phyloP scores from a whole-genome alignment of 2,329 filamentous ascomycete species.

The Stagonosporopsis chrysanthemi region DNA sequence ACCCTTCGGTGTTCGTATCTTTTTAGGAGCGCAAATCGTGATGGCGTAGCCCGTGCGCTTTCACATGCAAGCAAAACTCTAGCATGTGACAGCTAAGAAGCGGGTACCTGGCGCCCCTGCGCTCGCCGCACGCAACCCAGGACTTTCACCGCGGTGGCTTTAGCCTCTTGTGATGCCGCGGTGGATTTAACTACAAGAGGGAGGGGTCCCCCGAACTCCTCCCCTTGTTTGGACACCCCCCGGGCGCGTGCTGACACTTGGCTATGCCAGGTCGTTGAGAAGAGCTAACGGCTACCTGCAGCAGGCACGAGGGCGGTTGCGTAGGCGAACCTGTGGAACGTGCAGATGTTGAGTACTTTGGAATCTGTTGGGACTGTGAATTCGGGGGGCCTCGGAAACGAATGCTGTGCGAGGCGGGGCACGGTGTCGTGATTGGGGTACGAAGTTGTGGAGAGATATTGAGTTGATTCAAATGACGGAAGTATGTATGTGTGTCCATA shows the following conservation, averaged over 20 bases:
- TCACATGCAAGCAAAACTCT: conserved; percentile 19
- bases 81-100: conserved; percentile 17
- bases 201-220: conserved; percentile 10
- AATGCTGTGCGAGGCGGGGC: neutral
- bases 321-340: conserved; percentile 6
- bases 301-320: conserved; percentile 12
- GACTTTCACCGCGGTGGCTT: conserved; percentile 19
- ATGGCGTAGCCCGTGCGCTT: conserved; percentile 20
- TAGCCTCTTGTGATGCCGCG: conserved; percentile 16
- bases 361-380: conserved; percentile 11
- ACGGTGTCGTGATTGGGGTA: conserved; percentile 6
- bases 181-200: conserved; percentile 20
- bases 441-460: conserved; percentile 2
- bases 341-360: conserved; percentile 16
- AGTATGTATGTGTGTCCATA: neutral
- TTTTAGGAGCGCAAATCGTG: conserved; percentile 17
- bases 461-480: neutral
- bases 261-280: conserved; percentile 9
- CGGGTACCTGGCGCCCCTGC: conserved; percentile 16
- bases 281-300: conserved; percentile 15
- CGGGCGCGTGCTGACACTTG: conserved; percentile 1
- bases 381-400: conserved; percentile 9
- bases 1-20: conserved; percentile 15
- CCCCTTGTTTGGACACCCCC: neutral
- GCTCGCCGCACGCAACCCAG: neutral